Conservation (phyloP, 2,329 filamentous ascomycete genomes). For the Cladosporium sp. region DNA sequence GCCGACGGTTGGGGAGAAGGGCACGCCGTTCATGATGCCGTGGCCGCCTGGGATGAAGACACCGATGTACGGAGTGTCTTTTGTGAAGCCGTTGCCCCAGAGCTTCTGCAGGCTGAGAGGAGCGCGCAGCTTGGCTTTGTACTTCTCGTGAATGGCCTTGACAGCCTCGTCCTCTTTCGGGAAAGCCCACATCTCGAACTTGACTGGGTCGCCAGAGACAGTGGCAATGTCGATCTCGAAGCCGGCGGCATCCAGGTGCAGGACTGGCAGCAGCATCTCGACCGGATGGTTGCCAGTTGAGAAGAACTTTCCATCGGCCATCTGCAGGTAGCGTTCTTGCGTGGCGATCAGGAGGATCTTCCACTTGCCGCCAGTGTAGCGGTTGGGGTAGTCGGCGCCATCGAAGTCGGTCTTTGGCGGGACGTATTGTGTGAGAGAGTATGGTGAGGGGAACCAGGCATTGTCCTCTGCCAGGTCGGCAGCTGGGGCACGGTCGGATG, state of each 20-base stretch:
- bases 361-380: slow-evolving; percentile 26
- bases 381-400: slow-evolving; percentile 25
- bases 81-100: slow-evolving; percentile 25
- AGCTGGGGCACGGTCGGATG: slow-evolving; percentile 21
- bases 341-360: slow-evolving; percentile 26
- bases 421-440: slow-evolving; percentile 26
- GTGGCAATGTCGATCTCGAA: slow-evolving; percentile 27
- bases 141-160: slow-evolving; percentile 25
- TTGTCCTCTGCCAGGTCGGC: slow-evolving; percentile 25
- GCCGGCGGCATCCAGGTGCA: slow-evolving; percentile 26
- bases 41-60: slow-evolving; percentile 27
- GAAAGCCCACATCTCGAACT: slow-evolving; percentile 28
- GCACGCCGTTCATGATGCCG: slow-evolving; percentile 25
- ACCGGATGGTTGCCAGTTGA: slow-evolving; percentile 28
- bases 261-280: slow-evolving; percentile 26
- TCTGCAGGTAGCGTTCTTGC: slow-evolving; percentile 26
- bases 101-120: slow-evolving; percentile 22
- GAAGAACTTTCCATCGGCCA: slow-evolving; percentile 27
- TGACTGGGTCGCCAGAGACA: slow-evolving; percentile 25
- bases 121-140: slow-evolving; percentile 23
- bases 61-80: slow-evolving; percentile 25
- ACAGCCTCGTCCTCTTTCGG: slow-evolving; percentile 25
- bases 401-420: slow-evolving; percentile 27
- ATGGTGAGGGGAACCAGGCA: slow-evolving; percentile 26
- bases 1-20: slow-evolving; percentile 23